A percentile compares a stretch with the other conserved stretches of the same genome.
These are phyloP conservation scores for Tetradesmus lagerheimii DNA, from an alignment of 139 green algal species.

Conservation along the genomic window DNA sequence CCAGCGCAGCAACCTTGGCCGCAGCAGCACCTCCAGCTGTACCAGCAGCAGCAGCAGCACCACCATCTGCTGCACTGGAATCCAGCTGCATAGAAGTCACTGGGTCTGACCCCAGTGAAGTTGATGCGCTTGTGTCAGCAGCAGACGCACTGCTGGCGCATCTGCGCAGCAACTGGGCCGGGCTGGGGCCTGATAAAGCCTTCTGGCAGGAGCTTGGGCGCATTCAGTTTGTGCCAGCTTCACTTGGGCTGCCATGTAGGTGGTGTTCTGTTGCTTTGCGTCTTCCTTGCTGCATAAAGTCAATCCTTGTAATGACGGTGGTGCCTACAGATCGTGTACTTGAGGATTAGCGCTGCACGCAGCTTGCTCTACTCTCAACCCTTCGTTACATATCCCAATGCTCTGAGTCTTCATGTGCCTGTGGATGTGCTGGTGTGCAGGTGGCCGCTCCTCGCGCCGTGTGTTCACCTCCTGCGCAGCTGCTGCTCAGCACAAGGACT, in stretches of 20 bases:
- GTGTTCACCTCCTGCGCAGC: slow-evolving; percentile 54
- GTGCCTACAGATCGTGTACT: no score
- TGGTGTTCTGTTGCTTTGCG: not conserved
- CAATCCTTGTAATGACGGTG: no score
- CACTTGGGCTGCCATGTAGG: slow-evolving; percentile 51
- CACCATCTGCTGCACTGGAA: not conserved
- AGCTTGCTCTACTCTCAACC: no score
- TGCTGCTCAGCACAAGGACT: slow-evolving; percentile 65
- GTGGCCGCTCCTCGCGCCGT: not conserved
- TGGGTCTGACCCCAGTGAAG: not conserved
- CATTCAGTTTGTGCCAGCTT: slow-evolving; percentile 59
- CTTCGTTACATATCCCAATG: no score
- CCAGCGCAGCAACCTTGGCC: not conserved
- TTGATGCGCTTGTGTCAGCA: not conserved
- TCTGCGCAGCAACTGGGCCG: slow-evolving; percentile 13
- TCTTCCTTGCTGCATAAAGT: no score
- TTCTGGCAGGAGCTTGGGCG: slow-evolving; percentile 46
- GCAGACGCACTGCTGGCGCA: slow-evolving; percentile 27
- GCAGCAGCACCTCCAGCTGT: not conserved
- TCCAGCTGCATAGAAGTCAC: slow-evolving; percentile 1
- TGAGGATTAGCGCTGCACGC: no score
- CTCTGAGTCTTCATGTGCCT: no score
- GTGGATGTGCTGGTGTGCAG: slow-evolving; percentile 22
- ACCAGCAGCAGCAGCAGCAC: not conserved
- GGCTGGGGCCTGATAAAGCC: not conserved